A percentile compares a stretch with the other conserved stretches of the same genome.
phyloP scores from a whole-genome alignment of 2,329 filamentous ascomycete species.

The Fusarium gaditjirri region DNA sequence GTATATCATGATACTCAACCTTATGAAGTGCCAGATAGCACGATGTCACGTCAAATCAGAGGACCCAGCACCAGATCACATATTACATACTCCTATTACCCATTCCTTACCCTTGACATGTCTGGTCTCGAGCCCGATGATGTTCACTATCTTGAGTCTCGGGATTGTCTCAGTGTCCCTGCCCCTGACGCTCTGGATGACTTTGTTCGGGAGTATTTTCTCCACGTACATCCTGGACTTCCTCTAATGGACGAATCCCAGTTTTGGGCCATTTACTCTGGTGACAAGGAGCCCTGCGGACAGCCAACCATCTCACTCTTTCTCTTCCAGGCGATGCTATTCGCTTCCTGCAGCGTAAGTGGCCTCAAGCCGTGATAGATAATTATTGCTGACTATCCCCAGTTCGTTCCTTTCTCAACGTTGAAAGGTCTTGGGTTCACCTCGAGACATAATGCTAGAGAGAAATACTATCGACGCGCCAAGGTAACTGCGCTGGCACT shows the following conservation, averaged over 20 bases:
- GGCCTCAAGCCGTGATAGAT: fast-evolving
- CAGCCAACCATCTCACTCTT: fast-evolving
- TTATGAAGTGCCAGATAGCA: fast-evolving
- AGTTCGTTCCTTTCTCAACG: background rate
- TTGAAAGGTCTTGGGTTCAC: background rate
- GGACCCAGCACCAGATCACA: background rate
- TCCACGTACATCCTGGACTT: constrained; percentile 22
- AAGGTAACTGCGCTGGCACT: background rate
- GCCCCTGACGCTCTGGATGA: background rate
- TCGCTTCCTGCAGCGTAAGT: background rate
- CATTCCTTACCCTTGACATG: background rate
- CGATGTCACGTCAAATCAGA: fast-evolving
- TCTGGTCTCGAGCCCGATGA: background rate
- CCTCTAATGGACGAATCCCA: constrained; percentile 13
- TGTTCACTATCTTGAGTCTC: background rate
- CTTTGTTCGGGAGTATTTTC: constrained; percentile 28
- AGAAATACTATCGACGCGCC: background rate
- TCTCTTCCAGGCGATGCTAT: background rate
- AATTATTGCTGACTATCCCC: fast-evolving
- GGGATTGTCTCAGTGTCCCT: background rate
- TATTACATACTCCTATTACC: background rate
- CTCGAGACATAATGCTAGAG: background rate
- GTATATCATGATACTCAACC: fast-evolving
- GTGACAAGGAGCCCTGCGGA: background rate
- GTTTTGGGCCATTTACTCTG: background rate